Conservation (phyloP, 163 green algal species). For the Chloromonas sp. region DNA sequence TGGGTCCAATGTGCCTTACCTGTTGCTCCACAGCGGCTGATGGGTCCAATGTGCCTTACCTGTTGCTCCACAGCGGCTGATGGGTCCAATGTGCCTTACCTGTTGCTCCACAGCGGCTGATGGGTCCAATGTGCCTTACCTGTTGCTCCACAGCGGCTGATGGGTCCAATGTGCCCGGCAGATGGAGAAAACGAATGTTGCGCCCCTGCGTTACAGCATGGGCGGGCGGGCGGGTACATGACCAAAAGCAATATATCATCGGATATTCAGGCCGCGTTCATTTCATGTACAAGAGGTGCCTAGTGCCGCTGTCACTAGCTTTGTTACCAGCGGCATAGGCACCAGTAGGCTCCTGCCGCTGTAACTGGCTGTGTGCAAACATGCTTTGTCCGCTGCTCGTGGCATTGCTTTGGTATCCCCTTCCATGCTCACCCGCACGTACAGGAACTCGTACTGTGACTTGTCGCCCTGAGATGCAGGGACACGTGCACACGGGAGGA, state of each 20-base stretch:
- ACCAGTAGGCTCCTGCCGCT: too few relatives aligned
- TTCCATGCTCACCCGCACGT: not conserved
- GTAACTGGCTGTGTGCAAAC: not conserved
- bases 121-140: conserved; percentile 10
- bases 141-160: conserved; percentile 19
- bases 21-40: conserved; percentile 19
- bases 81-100: not conserved
- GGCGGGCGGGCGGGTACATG: not conserved
- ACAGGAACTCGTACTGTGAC: not conserved
- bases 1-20: conserved; percentile 10
- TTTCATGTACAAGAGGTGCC: too few relatives aligned
- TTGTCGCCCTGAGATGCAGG: not conserved
- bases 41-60: conserved; percentile 17
- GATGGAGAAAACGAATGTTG: conserved; percentile 34
- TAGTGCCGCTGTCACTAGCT: too few relatives aligned
- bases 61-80: not conserved
- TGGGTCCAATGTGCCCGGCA: conserved; percentile 27
- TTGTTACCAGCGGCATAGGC: too few relatives aligned
- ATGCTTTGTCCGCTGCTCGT: not conserved
- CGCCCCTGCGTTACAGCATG: conserved; percentile 18
- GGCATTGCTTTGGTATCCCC: not conserved
- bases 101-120: not conserved
- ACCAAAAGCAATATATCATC: too few relatives aligned
- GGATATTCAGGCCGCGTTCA: too few relatives aligned
- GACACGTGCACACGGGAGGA: not conserved